A percentile compares a stretch with the other conserved stretches of the same genome.
phyloP scores from a whole-genome alignment of 345 rosid genomes.

The Moricandia moricandioides region DNA sequence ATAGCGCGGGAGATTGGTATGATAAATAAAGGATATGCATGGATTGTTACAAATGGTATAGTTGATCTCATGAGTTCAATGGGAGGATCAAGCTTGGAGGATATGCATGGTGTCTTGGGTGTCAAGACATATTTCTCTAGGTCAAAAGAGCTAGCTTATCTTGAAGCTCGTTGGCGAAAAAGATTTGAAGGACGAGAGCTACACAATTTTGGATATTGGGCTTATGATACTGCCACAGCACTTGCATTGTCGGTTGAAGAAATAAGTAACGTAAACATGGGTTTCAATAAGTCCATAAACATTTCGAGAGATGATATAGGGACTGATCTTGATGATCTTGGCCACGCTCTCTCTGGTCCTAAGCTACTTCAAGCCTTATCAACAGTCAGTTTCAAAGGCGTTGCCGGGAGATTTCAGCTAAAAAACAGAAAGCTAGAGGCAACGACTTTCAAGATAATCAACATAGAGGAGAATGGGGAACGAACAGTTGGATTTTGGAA shows the following conservation, averaged over 20 bases:
- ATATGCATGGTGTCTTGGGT: slow-evolving; percentile 47
- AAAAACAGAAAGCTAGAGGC: slow-evolving; percentile 39
- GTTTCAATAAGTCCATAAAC: slow-evolving; percentile 27
- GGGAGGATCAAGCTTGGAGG: slow-evolving; percentile 3
- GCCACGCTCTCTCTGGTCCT: slow-evolving; percentile 41
- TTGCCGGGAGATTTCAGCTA: slow-evolving; percentile 44
- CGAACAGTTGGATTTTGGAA: slow-evolving; percentile 54
- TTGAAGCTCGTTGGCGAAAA: slow-evolving; percentile 46
- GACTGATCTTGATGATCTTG: slow-evolving; percentile 44
- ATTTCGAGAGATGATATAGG: slow-evolving; percentile 4
- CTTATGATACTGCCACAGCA: slow-evolving; percentile 52
- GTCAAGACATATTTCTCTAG: slow-evolving; percentile 31
- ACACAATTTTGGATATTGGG: slow-evolving; percentile 42
- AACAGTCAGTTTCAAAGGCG: slow-evolving; percentile 42
- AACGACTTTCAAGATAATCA: slow-evolving; percentile 45
- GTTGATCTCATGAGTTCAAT: slow-evolving; percentile 12
- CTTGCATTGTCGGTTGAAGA: slow-evolving; percentile 52
- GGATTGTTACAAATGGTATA: slow-evolving; percentile 47
- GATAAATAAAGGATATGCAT: slow-evolving; percentile 55
- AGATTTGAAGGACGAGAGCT: slow-evolving; percentile 28
- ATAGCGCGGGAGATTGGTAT: slow-evolving; percentile 47
- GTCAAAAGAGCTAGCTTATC: slow-evolving; percentile 33
- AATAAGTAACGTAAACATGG: slow-evolving; percentile 15
- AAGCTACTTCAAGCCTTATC: slow-evolving; percentile 38
- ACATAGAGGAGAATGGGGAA: slow-evolving; percentile 40